A percentile compares a stretch with the other conserved stretches of the same genome.
phyloP scores from a whole-genome alignment of 2,329 filamentous ascomycete species.

The Ilyonectria robusta region DNA sequence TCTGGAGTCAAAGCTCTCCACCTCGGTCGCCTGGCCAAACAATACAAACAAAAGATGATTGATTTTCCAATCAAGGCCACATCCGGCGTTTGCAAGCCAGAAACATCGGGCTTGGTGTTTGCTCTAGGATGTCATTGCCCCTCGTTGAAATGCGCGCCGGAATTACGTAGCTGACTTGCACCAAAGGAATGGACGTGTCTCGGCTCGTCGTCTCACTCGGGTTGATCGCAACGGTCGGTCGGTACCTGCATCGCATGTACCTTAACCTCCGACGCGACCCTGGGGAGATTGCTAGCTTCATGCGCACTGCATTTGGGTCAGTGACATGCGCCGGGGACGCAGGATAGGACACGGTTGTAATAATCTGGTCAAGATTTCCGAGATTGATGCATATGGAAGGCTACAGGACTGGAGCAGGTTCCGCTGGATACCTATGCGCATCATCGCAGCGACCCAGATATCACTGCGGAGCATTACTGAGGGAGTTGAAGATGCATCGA shows the following conservation, averaged over 20 bases:
- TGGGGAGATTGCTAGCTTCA: conserved; percentile 32
- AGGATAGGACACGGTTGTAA: conserved; percentile 19
- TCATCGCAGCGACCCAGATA: neutral
- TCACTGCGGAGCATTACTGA: neutral
- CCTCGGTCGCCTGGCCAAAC: conserved; percentile 1
- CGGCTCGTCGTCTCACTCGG: conserved; percentile 2
- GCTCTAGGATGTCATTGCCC: neutral
- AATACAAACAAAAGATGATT: conserved; percentile 1
- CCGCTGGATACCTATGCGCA: neutral
- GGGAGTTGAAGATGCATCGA: neutral
- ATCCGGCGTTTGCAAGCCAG: neutral
- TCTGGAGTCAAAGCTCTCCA: conserved; percentile 2
- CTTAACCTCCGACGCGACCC: conserved; percentile 1
- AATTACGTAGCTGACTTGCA: neutral
- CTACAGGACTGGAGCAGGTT: neutral
- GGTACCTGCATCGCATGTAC: conserved; percentile 28
- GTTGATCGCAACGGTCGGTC: conserved; percentile 6
- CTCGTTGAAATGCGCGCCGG: neutral
- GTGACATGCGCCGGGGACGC: conserved; percentile 13
- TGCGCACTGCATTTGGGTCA: conserved; percentile 8
- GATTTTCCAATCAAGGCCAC: neutral
- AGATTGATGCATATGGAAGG: neutral
- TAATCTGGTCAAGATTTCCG: neutral
- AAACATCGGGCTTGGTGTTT: neutral
- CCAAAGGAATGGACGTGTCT: conserved; percentile 9